A percentile compares a stretch with the other conserved stretches of the same genome.
These are phyloP conservation scores for Barnettozyma siamensis DNA, from an alignment of 805 yeast genomes.

Conservation along the genomic window DNA sequence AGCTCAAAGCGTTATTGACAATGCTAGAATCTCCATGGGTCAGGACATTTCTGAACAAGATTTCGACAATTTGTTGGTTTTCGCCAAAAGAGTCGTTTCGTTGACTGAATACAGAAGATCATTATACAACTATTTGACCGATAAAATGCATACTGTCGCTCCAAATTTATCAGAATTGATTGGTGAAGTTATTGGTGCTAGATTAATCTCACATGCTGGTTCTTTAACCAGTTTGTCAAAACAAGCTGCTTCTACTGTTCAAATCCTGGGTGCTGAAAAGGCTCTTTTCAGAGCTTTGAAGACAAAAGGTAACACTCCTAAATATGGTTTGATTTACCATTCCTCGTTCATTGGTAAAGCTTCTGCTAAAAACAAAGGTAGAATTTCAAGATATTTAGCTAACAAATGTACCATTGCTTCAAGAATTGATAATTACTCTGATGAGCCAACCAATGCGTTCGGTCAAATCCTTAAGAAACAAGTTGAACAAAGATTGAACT, in stretches of 20 bases:
- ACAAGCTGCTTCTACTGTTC: constrained; percentile 99
- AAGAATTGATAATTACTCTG: constrained; percentile 96
- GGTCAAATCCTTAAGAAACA: constrained; percentile 91
- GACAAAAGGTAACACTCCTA: constrained; percentile 98
- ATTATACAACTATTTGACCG: constrained; percentile 79
- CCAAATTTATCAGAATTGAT: constrained; percentile 95
- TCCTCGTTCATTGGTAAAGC: constrained; percentile 98
- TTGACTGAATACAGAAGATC: constrained; percentile 85
- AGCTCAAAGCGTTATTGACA: constrained; percentile 88
- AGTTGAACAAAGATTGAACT: constrained; percentile 95
- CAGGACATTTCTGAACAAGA: constrained; percentile 95
- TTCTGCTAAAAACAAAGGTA: constrained; percentile 94
- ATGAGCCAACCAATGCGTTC: constrained; percentile 84
- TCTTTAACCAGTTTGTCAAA: constrained; percentile 93
- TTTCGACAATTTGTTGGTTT: constrained; percentile 83
- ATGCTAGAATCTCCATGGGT: constrained; percentile 98
- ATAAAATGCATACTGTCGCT: constrained; percentile 96
- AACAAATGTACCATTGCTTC: constrained; percentile 99
- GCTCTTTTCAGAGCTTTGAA: constrained; percentile 97
- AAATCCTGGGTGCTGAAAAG: constrained; percentile 98
- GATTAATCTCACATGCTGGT: constrained; percentile 97
- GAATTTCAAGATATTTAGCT: constrained; percentile 97
- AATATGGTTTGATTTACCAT: constrained; percentile 94
- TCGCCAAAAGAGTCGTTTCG: constrained; percentile 90
- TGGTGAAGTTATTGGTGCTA: constrained; percentile 98